Evolutionary conservation across 768 basidiomycete genomes (phyloP).

Genomic region (Hortiboletus campestris): DNA sequence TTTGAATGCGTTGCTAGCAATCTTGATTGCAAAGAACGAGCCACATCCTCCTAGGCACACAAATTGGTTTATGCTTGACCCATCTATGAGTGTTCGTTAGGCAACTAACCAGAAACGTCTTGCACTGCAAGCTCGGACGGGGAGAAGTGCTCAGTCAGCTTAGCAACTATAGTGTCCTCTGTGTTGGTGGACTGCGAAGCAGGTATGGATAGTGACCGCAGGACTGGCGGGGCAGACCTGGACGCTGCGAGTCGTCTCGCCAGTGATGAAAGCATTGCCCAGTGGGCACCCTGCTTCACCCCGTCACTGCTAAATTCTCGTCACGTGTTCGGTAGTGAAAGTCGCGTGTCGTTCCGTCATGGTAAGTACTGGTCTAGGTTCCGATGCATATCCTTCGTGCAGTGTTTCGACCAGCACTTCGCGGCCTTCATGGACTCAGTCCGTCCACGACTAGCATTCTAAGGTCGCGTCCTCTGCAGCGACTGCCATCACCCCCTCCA

Average conservation of each 20-base stretch:
- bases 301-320: background rate
- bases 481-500: background rate
- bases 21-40: conserved; percentile 91
- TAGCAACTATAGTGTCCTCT: conserved; percentile 60
- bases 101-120: conserved; percentile 86
- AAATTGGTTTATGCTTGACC: conserved; percentile 2
- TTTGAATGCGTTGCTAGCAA: conserved; percentile 82
- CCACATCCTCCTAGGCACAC: conserved; percentile 82
- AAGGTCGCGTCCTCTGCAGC: conserved; percentile 10
- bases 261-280: conserved; percentile 21
- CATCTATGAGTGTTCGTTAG: background rate
- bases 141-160: conserved; percentile 71
- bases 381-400: conserved; percentile 25
- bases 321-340: conserved; percentile 17
- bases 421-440: conserved; percentile 3
- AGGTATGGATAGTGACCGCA: conserved; percentile 27
- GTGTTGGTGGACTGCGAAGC: conserved; percentile 32
- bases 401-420: conserved; percentile 15
- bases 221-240: conserved; percentile 23
- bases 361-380: too few species aligned
- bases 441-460: conserved; percentile 1
- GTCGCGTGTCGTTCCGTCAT: background rate
- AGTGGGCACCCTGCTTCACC: background rate
- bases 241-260: conserved; percentile 35
- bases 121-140: conserved; percentile 82